A percentile compares a stretch with the other conserved stretches of the same genome.
Conservation (phyloP, 1,284 basidiomycete species). For the Ceratorhiza oryzae-sativae region DNA sequence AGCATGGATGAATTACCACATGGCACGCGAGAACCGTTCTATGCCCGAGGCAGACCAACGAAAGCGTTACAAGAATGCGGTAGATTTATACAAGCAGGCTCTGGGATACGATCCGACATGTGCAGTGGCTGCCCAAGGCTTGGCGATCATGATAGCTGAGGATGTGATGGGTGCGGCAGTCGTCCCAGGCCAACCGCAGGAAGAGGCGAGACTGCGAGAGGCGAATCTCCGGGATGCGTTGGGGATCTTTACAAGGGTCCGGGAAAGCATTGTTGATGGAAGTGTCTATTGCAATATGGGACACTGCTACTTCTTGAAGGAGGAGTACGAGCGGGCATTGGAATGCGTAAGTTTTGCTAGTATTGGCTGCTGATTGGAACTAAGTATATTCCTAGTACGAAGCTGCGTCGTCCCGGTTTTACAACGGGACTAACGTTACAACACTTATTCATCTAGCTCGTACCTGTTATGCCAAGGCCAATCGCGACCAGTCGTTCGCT, state of each 20-base stretch:
- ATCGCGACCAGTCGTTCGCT: conserved; percentile 80
- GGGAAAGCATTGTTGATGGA: conserved; percentile 83
- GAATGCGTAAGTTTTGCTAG: conserved; percentile 76
- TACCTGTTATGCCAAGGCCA: conserved; percentile 91
- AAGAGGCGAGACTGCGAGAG: conserved; percentile 65
- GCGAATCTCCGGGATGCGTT: conserved; percentile 70
- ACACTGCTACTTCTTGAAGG: conserved; percentile 88
- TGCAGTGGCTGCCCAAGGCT: conserved; percentile 89
- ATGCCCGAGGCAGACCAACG: conserved; percentile 74
- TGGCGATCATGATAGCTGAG: conserved; percentile 91
- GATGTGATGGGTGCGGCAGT: conserved; percentile 75
- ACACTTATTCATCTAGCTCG: conserved; percentile 84
- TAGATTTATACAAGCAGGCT: conserved; percentile 91
- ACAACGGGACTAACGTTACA: conserved; percentile 70
- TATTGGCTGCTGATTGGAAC: not conserved
- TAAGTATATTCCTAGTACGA: conserved; percentile 69
- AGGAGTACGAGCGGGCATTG: conserved; percentile 92
- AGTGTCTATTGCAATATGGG: conserved; percentile 95
- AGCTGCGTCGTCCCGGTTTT: conserved; percentile 79
- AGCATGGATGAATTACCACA: conserved; percentile 83
- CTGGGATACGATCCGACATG: conserved; percentile 81
- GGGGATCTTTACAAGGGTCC: conserved; percentile 85
- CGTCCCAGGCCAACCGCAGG: conserved; percentile 58
- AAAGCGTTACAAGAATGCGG: conserved; percentile 78
- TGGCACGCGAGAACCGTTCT: conserved; percentile 73